Evolutionary conservation across 306 rosid genomes (phyloP), one percentile per base, ranked within the genome.

Genomic region (Quercus mongolica): DNA sequence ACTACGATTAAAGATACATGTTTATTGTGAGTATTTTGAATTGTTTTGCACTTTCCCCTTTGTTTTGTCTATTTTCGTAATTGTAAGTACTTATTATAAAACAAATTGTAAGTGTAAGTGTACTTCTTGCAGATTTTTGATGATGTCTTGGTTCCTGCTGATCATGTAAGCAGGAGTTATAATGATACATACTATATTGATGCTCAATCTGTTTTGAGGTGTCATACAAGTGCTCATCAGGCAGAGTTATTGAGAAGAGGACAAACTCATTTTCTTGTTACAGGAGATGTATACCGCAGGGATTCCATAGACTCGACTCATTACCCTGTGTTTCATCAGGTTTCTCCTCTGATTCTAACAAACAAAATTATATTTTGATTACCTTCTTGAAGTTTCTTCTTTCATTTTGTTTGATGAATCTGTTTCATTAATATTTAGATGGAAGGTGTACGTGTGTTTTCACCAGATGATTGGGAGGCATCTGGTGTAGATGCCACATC

Each of bases 241-340:
- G 98, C 97, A 6, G 94, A 93, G 79, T 76, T 93, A 68, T 72
- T 95, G 85, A 89, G 97, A 90, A 82, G 81, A 59, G 98, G 96
- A 61, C 74, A 91, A 81, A 90, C 92, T 46, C 94, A 93, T 74
- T 96, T 96, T 85, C 99, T 96, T 87, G 99, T 96, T 59, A 93
- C 99, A 15, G 98, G 99, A 75, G 98, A 96, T 88, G 97, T 93
- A 63, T 96, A 91, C 77, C 94, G 96, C 58, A 94, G 97, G 85
- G 99, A 96, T 80, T 96, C 99, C 80, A 96, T 96, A 46, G 99
- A 96, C 83, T 93, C 98, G 68, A 96, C 99, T 80, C 99, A 96
- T 84, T 93, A 93, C 85, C 98, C 94, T 19, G 96, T 91, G 49
- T 96, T 96, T 84, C 99, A 96, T 89, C 99, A 96, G 94, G 99